phyloP scores from a whole-genome alignment of 2,329 filamentous ascomycete genomes.

The Fonsecaea erecta region DNA sequence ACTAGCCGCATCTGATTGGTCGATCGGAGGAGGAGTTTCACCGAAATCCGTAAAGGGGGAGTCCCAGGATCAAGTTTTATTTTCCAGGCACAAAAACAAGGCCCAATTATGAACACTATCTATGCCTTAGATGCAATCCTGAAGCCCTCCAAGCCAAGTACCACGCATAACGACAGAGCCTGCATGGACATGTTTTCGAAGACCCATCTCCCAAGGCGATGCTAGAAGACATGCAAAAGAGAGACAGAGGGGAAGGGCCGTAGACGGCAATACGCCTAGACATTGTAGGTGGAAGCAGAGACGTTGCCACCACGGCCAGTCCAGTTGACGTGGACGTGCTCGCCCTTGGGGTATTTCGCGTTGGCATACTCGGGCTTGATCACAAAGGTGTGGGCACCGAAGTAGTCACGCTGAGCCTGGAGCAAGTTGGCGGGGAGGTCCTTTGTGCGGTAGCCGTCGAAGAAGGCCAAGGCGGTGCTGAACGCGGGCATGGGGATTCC shows the following conservation, averaged over 20 bases:
- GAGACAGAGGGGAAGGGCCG: not conserved
- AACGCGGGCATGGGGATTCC: conserved; percentile 96
- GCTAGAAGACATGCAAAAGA: not conserved
- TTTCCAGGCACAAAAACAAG: conserved; percentile 16
- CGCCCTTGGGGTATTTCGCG: conserved; percentile 78
- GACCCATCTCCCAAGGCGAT: not conserved
- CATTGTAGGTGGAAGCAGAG: conserved; percentile 95
- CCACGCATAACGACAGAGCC: not conserved
- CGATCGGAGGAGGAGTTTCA: conserved; percentile 6
- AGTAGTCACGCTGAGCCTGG: conserved; percentile 99
- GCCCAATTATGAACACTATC: conserved; percentile 15
- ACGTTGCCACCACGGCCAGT: conserved; percentile 97
- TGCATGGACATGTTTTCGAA: conserved; percentile 11
- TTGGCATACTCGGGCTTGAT: conserved; percentile 80
- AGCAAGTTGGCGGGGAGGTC: conserved; percentile 97
- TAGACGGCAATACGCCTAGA: conserved; percentile 60
- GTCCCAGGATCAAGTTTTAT: conserved; percentile 15
- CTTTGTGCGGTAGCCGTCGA: conserved; percentile 97
- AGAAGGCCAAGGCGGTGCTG: conserved; percentile 96
- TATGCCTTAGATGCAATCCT: conserved; percentile 16
- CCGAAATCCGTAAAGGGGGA: conserved; percentile 7
- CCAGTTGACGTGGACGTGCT: conserved; percentile 99
- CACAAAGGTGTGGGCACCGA: conserved; percentile 89
- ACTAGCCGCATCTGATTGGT: conserved; percentile 16
- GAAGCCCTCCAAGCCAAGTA: conserved; percentile 6